Evolutionary conservation across 2,329 filamentous ascomycete species (phyloP).

Genomic region (Samsoniella hepiali): DNA sequence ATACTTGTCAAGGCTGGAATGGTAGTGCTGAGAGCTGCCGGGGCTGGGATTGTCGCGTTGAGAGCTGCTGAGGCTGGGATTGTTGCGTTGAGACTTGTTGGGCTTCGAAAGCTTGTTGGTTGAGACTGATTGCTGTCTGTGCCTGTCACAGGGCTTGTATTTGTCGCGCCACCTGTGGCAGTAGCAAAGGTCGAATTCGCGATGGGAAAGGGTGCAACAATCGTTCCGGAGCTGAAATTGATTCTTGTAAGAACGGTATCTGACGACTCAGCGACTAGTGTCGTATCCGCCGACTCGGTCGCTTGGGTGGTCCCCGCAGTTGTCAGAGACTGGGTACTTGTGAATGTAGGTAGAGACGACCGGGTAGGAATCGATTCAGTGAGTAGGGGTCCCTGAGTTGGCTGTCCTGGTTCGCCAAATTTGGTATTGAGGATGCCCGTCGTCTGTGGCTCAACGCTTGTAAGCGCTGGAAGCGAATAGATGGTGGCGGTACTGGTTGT

Average conservation of each 20-base stretch:
- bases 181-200: neutral
- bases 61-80: neutral
- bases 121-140: neutral
- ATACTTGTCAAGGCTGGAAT: neutral
- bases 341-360: slow-evolving; percentile 27
- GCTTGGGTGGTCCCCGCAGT: neutral
- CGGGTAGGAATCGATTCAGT: slow-evolving; percentile 32
- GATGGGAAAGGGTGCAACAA: neutral
- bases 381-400: slow-evolving; percentile 18
- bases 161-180: neutral
- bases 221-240: neutral
- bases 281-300: neutral
- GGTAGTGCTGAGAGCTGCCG: neutral
- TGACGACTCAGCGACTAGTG: neutral
- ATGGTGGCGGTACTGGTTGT: neutral
- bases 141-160: neutral
- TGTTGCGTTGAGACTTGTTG: neutral
- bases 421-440: slow-evolving; percentile 7
- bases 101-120: neutral
- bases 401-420: slow-evolving; percentile 6
- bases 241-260: neutral
- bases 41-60: neutral
- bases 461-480: neutral
- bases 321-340: slow-evolving; percentile 18
- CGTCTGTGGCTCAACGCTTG: slow-evolving; percentile 9